Evolutionary conservation across 2,329 filamentous ascomycete species (phyloP).

Genomic region (Trichoderma cornu-damae): DNA sequence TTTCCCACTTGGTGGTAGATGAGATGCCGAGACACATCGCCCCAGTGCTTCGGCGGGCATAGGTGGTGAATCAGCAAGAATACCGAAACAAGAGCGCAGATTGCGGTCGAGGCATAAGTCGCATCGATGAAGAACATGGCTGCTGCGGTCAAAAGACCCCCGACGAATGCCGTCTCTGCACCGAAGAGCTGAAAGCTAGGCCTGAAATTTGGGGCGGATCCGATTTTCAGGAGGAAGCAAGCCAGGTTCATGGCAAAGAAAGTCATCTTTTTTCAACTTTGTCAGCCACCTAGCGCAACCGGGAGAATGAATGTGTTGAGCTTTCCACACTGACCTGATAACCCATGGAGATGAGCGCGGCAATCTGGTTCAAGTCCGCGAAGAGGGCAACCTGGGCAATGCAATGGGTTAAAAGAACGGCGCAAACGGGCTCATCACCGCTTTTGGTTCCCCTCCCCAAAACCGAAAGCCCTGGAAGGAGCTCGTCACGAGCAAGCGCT

Average conservation of each 20-base stretch:
- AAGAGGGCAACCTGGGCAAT: slow-evolving; percentile 76
- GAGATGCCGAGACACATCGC: slow-evolving; percentile 81
- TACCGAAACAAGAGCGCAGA: slow-evolving; percentile 67
- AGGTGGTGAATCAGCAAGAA: slow-evolving; percentile 84
- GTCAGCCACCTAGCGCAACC: not conserved
- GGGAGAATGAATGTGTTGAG: not conserved
- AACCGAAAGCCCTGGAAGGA: slow-evolving; percentile 68
- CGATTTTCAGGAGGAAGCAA: slow-evolving; percentile 80
- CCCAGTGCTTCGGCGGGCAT: slow-evolving; percentile 81
- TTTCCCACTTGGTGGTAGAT: slow-evolving; percentile 85
- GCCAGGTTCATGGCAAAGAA: slow-evolving; percentile 85
- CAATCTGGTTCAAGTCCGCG: slow-evolving; percentile 80
- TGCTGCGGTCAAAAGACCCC: slow-evolving; percentile 67
- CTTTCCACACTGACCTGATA: slow-evolving; percentile 54
- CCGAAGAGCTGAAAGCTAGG: slow-evolving; percentile 87
- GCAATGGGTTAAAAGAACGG: slow-evolving; percentile 69
- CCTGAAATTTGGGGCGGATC: slow-evolving; percentile 82
- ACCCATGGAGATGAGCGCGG: slow-evolving; percentile 84
- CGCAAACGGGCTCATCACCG: slow-evolving; percentile 68
- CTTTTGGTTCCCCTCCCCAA: slow-evolving; percentile 70
- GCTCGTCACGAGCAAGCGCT: slow-evolving; percentile 71
- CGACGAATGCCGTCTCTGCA: slow-evolving; percentile 72
- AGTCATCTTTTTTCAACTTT: slow-evolving; percentile 59
- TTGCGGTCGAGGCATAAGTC: slow-evolving; percentile 69
- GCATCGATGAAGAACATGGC: slow-evolving; percentile 91